phyloP scores from a whole-genome alignment of 768 basidiomycete species.

The Hydnomerulius pinastri region DNA sequence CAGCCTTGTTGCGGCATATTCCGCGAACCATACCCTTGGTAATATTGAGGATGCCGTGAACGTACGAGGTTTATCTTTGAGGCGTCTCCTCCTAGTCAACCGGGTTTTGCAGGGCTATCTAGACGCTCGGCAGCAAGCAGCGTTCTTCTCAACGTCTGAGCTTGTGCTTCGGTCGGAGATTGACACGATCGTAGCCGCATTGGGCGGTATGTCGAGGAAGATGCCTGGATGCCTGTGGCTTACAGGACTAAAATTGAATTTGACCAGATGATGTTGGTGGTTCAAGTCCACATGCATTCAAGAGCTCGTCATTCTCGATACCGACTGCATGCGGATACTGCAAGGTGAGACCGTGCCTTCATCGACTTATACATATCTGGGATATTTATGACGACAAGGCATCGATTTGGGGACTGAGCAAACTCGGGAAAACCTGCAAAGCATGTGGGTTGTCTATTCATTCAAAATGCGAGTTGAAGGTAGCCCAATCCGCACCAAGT shows the following conservation, averaged over 20 bases:
- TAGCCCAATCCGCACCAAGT: slow-evolving; percentile 24
- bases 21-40: slow-evolving; percentile 50
- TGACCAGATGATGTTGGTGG: slow-evolving; percentile 70
- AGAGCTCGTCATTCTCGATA: slow-evolving; percentile 84
- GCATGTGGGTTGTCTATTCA: slow-evolving; percentile 79
- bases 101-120: slow-evolving; percentile 52
- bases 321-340: slow-evolving; percentile 83
- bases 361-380: not conserved
- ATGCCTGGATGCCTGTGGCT: not conserved
- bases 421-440: slow-evolving; percentile 85
- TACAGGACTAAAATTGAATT: slow-evolving; percentile 12
- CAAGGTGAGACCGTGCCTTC: slow-evolving; percentile 49
- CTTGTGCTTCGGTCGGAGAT: slow-evolving; percentile 65
- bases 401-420: slow-evolving; percentile 85
- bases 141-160: slow-evolving; percentile 55
- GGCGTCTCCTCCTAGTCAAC: slow-evolving; percentile 3
- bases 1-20: slow-evolving; percentile 48
- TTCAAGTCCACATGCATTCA: slow-evolving; percentile 75
- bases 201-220: slow-evolving; percentile 56
- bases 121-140: slow-evolving; percentile 62
- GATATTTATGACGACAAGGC: slow-evolving; percentile 43
- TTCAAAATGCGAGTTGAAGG: slow-evolving; percentile 85
- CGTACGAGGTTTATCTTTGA: slow-evolving; percentile 10
- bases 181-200: slow-evolving; percentile 54
- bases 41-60: slow-evolving; percentile 44